Base-by-base conservation (phyloP, 2,329 filamentous ascomycete species). In the Emmonsia crescens region DNA sequence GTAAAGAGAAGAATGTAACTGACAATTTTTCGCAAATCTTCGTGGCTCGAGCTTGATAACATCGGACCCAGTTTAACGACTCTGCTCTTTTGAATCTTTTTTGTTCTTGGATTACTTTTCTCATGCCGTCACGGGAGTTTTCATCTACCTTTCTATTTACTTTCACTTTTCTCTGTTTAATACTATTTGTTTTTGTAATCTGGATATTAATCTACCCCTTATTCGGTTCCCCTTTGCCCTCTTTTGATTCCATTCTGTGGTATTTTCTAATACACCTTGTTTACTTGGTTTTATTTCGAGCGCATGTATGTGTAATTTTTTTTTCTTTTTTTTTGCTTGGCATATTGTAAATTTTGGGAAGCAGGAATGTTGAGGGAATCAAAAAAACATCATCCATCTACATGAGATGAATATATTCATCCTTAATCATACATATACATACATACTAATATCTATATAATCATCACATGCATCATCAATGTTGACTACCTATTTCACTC, bases 1-100 rank as follows among this genome's bases (percentile, higher is more conserved):
- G 92, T 96, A 82, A 75, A 59, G 2, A 19, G 16, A 49, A n/a
- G 27, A 24, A 49, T 6, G n/a, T 10, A 31, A 31, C 14, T 12
- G 38, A 21, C 9, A 24, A 29, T 10, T 27, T 58, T 31, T 58
- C 24, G 21, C 6, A 16, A 29, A 5, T 57, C 10, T 40, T 36
- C 36, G 31, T 21, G 29, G 36, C 36, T 24, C 16, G n/a, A 40
- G 6, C 36, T 27, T 19, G 29, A 49, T 4, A 27, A 49, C 31
- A 52, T 5, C 49, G 19, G 46, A 21, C 24, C 21, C 49, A 52
- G 3, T 36, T 40, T 57, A 31, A 57, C 27, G 56, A 57, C 24
- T 33, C 12, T 33, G 29, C 29, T 54, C 51, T 16, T 27, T 54
- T 54, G 4, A 21, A n/a, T 54, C 24, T 10, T n/a, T 40, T 57